These are phyloP conservation scores for Leccinum subrobustum DNA, from an alignment of 1,284 basidiomycete genomes.

Conservation along the genomic window DNA sequence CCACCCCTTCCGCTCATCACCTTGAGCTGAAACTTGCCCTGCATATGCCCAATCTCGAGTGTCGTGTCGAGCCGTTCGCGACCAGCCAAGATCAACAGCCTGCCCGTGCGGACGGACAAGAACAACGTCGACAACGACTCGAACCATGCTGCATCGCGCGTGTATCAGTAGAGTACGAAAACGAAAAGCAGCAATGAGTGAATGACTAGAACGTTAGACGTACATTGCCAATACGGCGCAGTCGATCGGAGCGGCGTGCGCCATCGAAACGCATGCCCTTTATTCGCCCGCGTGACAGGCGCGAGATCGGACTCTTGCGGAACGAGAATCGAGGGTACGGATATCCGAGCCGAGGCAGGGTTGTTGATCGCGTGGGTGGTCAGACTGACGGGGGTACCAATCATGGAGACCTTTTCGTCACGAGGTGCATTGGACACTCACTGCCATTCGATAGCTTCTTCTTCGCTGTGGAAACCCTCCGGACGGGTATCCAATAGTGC, in stretches of 20 bases:
- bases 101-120: constrained; percentile 72
- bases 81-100: constrained; percentile 88
- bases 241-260: constrained; percentile 82
- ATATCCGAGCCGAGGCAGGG: constrained; percentile 75
- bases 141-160: constrained; percentile 83
- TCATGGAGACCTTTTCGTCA: neutral
- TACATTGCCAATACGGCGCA: constrained; percentile 88
- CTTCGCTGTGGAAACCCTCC: constrained; percentile 76
- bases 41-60: constrained; percentile 98
- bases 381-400: neutral
- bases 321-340: constrained; percentile 75
- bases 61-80: constrained; percentile 91
- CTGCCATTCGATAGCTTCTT: constrained; percentile 96
- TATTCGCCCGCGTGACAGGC: constrained; percentile 31
- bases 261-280: constrained; percentile 58
- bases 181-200: neutral
- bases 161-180: constrained; percentile 1
- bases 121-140: constrained; percentile 78
- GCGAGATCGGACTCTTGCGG: constrained; percentile 43
- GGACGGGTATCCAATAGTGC: constrained; percentile 85
- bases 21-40: constrained; percentile 94
- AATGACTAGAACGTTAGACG: constrained; percentile 22
- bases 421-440: constrained; percentile 43
- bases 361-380: constrained; percentile 71
- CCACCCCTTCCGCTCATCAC: constrained; percentile 63